Conservation (phyloP, 106 monocot genomes). For the Agapanthus africanus region DNA sequence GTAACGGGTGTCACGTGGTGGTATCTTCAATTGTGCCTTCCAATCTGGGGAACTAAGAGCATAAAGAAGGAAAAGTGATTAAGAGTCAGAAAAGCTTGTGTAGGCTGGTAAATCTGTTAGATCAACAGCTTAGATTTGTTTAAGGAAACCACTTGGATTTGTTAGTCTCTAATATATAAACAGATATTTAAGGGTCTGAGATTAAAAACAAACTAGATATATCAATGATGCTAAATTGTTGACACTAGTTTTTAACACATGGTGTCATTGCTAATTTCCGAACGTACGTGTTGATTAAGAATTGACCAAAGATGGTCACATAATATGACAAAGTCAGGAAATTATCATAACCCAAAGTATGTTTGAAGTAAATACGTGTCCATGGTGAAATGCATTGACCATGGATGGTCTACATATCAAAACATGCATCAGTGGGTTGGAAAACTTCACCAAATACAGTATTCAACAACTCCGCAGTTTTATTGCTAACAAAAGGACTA, state of each 20-base stretch:
- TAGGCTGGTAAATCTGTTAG: background rate
- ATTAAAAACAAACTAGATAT: background rate
- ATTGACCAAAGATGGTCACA: background rate
- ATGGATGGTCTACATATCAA: no score
- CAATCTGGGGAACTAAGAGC: conserved; percentile 56
- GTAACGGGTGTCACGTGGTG: conserved; percentile 46
- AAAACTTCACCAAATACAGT: no score
- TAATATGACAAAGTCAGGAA: background rate
- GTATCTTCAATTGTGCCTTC: conserved; percentile 52
- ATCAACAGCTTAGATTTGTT: background rate
- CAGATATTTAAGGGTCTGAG: background rate
- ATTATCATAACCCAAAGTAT: background rate
- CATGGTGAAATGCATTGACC: background rate
- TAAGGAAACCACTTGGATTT: no score
- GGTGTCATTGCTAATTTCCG: background rate
- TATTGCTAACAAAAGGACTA: background rate
- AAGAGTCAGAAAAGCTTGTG: background rate
- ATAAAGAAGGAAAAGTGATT: conserved; percentile 1
- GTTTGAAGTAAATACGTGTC: background rate
- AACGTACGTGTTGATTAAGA: background rate
- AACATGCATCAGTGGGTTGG: no score
- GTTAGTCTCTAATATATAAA: background rate
- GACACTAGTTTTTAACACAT: background rate
- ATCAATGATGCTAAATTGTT: background rate
- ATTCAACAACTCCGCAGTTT: background rate